Evolutionary conservation across 805 yeast genomes (phyloP).

Genomic region (Monosporozyma servazzii): DNA sequence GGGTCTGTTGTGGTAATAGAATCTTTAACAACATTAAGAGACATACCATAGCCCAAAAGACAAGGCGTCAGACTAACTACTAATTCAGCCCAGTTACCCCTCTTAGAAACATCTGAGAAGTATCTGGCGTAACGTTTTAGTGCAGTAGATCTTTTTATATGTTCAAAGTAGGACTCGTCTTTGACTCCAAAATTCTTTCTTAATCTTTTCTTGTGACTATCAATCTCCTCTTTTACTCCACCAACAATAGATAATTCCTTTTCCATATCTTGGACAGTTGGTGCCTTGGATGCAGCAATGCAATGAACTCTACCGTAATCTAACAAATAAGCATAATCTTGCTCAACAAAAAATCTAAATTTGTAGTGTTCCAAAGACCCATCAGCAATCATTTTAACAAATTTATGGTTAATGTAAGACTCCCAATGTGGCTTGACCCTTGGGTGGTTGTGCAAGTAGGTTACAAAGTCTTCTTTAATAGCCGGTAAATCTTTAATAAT

Average conservation of each 20-base stretch:
- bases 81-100: slow-evolving; percentile 53
- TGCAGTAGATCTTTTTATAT: slow-evolving; percentile 44
- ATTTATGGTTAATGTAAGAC: slow-evolving; percentile 50
- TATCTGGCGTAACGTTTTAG: slow-evolving; percentile 54
- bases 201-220: slow-evolving; percentile 45
- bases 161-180: slow-evolving; percentile 38
- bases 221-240: slow-evolving; percentile 47
- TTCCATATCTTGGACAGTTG: slow-evolving; percentile 41
- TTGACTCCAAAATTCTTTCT: slow-evolving; percentile 27
- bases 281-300: slow-evolving; percentile 54
- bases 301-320: slow-evolving; percentile 61
- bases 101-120: slow-evolving; percentile 42
- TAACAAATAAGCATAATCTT: slow-evolving; percentile 63
- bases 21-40: slow-evolving; percentile 34
- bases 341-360: slow-evolving; percentile 43
- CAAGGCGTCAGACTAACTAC: slow-evolving; percentile 70
- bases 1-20: slow-evolving; percentile 23
- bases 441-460: slow-evolving; percentile 49
- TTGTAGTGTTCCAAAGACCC: slow-evolving; percentile 40
- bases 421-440: slow-evolving; percentile 48
- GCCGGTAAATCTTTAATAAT: slow-evolving; percentile 4
- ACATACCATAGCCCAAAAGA: slow-evolving; percentile 59
- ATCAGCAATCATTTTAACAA: slow-evolving; percentile 44
- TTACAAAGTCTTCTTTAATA: slow-evolving; percentile 30
- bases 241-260: slow-evolving; percentile 43